Base-by-base conservation (phyloP, 2,329 filamentous ascomycete species). In the Neoscytalidium dimidiatum region DNA sequence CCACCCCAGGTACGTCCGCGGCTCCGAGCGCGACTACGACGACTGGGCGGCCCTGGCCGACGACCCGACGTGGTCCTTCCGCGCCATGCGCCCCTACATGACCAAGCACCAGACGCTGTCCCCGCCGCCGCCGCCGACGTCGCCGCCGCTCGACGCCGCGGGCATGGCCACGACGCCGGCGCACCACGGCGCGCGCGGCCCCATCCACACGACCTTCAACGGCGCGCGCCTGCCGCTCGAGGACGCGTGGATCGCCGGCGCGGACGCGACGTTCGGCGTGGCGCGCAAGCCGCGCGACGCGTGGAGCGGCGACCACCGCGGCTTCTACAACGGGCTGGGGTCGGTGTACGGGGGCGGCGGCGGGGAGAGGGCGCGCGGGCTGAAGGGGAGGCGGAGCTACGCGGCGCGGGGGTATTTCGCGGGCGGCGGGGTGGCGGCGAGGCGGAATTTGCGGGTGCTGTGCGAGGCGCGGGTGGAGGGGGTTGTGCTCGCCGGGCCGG, bases 81-180 rank as follows among this genome's bases (percentile, higher is more conserved):
- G 81, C 3, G 77, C 77, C 9, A 75, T 85, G 31, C 73, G 81
- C 17, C 80, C 80, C 1, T 86, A 81, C 71, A 73, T 77, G 70
- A 70, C 73, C 48, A 77, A 77, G 69, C 76, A 78, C 62, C 75
- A 78, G 61, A 77, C 71, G 1, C 70, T 78, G 72, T 75, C 48
- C 69, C 71, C 8, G 70, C 71, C 9, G 57, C 64, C 41, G 70
- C 75, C 17, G 68, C 69, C 0, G 69, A 76, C 51, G 67, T 68
- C 8, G 68, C 69, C 4, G 70, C 28, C 8, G 11, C 49, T 52
- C 0, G 70, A 76, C 53, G 67, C 69, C 9, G 69, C 69, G 2
- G 71, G 71, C 4, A 71, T 74, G 62, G 72, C 73, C 13, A 74
- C 73, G 48, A 70, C 74, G 13, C 73, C 72, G 19, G 70, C 75